These are phyloP conservation scores for Tricholoma hemisulphureum DNA, from an alignment of 768 basidiomycete species.

Conservation along the genomic window DNA sequence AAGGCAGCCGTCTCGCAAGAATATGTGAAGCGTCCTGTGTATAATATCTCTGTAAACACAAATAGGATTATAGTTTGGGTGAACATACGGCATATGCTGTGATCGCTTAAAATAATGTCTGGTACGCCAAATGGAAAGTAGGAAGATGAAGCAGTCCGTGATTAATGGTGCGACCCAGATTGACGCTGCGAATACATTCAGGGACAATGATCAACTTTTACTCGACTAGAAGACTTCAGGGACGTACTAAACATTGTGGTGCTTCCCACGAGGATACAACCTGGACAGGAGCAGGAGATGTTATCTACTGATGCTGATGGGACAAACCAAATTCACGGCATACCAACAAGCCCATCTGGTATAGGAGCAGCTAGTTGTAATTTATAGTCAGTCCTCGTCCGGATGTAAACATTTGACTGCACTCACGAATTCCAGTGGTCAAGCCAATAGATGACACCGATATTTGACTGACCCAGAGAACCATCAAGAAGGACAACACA, in stretches of 20 bases:
- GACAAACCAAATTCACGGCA: background rate
- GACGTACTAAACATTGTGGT: conserved; percentile 24
- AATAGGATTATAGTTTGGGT: background rate
- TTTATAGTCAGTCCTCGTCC: background rate
- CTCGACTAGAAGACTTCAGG: background rate
- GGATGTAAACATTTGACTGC: background rate
- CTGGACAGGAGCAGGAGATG: conserved; percentile 10
- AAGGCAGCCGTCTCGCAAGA: conserved; percentile 27
- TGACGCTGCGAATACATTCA: conserved; percentile 14
- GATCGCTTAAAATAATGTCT: conserved; percentile 9
- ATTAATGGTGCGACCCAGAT: conserved; percentile 26
- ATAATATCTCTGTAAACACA: background rate
- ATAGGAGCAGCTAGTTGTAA: conserved; percentile 20
- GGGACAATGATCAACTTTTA: background rate
- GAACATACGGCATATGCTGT: conserved; percentile 13
- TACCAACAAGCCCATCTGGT: conserved; percentile 24
- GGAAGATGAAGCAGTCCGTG: conserved; percentile 14
- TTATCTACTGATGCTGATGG: background rate
- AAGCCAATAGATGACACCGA: conserved; percentile 22
- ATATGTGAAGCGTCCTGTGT: conserved; percentile 19
- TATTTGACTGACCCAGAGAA: conserved; percentile 26
- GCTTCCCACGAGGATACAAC: conserved; percentile 25
- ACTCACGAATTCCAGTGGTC: conserved; percentile 24
- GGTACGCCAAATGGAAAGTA: conserved; percentile 12
- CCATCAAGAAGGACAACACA: conserved; percentile 19